These are phyloP conservation scores for Lentinula sp. DNA, from an alignment of 768 basidiomycete species.

Conservation along the genomic window DNA sequence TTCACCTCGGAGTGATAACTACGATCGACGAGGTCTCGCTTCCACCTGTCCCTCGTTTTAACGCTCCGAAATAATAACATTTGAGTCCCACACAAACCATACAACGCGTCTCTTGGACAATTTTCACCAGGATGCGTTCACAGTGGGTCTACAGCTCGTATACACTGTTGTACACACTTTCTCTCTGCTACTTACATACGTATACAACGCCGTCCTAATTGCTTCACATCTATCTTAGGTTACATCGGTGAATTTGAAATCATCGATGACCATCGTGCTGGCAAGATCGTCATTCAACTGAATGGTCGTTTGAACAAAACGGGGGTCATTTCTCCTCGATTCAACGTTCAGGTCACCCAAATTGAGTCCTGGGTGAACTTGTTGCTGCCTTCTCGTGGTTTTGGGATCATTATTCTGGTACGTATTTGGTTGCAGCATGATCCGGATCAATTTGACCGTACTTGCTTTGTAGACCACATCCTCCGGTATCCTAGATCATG, in stretches of 20 bases:
- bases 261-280: slow-evolving; percentile 97
- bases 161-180: slow-evolving; percentile 5
- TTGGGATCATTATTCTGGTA: slow-evolving; percentile 94
- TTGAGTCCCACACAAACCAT: slow-evolving; percentile 46
- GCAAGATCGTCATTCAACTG: slow-evolving; percentile 97
- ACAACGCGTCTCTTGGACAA: slow-evolving; percentile 40
- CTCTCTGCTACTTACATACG: slow-evolving; percentile 1
- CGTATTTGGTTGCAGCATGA: slow-evolving; percentile 19
- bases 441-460: background rate
- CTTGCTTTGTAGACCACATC: slow-evolving; percentile 72
- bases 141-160: slow-evolving; percentile 43
- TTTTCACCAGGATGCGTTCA: slow-evolving; percentile 44
- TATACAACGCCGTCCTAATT: slow-evolving; percentile 8
- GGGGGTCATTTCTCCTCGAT: slow-evolving; percentile 99
- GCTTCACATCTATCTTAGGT: slow-evolving; percentile 38
- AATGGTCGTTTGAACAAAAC: slow-evolving; percentile 99
- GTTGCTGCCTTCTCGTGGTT: slow-evolving; percentile 91
- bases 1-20: slow-evolving; percentile 75
- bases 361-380: slow-evolving; percentile 97
- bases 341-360: slow-evolving; percentile 89
- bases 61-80: slow-evolving; percentile 66
- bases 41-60: slow-evolving; percentile 78
- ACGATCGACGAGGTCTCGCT: slow-evolving; percentile 57
- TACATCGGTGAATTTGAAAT: slow-evolving; percentile 99
- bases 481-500: slow-evolving; percentile 97